Evolutionary conservation across 2,329 filamentous ascomycete species (phyloP).

Genomic region (Colletotrichum cuscutae): DNA sequence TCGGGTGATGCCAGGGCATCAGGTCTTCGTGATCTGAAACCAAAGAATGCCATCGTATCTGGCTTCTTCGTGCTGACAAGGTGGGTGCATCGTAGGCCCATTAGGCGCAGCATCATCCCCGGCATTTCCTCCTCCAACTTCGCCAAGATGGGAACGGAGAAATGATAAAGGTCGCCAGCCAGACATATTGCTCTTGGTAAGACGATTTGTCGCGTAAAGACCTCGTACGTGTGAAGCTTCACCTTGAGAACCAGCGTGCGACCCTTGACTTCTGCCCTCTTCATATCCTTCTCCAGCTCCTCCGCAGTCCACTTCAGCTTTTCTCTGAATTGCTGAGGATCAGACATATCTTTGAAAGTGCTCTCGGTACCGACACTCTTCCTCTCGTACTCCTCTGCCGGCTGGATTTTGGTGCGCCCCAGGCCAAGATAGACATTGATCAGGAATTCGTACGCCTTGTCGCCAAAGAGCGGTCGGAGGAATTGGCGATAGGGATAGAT

Average conservation of each 20-base stretch:
- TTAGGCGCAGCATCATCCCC: slow-evolving; percentile 80
- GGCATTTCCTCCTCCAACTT: slow-evolving; percentile 89
- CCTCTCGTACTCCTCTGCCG: slow-evolving; percentile 87
- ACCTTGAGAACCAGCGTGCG: slow-evolving; percentile 92
- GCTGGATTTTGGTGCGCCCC: slow-evolving; percentile 85
- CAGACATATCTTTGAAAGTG: slow-evolving; percentile 85
- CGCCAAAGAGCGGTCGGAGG: slow-evolving; percentile 83
- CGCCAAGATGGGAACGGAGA: slow-evolving; percentile 81
- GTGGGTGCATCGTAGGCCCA: slow-evolving; percentile 90
- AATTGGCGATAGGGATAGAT: slow-evolving; percentile 82
- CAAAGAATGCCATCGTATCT: slow-evolving; percentile 83
- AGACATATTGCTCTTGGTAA: slow-evolving; percentile 76
- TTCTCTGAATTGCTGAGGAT: slow-evolving; percentile 73
- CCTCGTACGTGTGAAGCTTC: slow-evolving; percentile 94
- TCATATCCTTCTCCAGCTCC: slow-evolving; percentile 87
- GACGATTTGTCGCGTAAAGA: slow-evolving; percentile 83
- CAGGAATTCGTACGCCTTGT: slow-evolving; percentile 90
- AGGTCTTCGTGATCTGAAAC: slow-evolving; percentile 57
- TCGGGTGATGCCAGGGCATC: slow-evolving; percentile 32
- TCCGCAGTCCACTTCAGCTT: slow-evolving; percentile 86
- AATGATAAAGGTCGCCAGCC: slow-evolving; percentile 86
- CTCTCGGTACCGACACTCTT: slow-evolving; percentile 96
- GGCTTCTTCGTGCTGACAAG: slow-evolving; percentile 86
- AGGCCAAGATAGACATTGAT: slow-evolving; percentile 86
- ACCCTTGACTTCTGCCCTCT: slow-evolving; percentile 83